phyloP scores from a whole-genome alignment of 83 land plant genomes.

The Larix sibirica region DNA sequence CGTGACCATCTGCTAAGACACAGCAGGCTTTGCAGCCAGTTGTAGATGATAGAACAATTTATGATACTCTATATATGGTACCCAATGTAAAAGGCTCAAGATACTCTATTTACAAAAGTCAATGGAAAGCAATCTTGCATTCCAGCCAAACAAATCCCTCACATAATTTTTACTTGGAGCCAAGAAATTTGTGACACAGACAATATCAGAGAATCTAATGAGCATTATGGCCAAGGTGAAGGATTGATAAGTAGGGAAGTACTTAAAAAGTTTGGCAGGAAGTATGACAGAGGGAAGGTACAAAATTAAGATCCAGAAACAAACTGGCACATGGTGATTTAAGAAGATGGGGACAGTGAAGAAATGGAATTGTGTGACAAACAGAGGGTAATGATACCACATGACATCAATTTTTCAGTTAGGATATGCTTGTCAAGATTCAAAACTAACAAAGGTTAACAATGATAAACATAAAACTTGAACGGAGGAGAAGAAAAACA shows the following conservation, averaged over 20 bases:
- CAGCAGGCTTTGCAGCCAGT: too few relatives aligned
- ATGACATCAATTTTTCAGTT: constrained; percentile 44
- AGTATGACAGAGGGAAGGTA: constrained; percentile 41
- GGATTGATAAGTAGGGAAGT: constrained; percentile 26
- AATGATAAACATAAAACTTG: too few relatives aligned
- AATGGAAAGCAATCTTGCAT: neutral
- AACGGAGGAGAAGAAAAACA: too few relatives aligned
- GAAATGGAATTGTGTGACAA: constrained; percentile 67
- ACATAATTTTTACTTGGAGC: neutral
- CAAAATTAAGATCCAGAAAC: constrained; percentile 41
- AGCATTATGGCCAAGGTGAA: constrained; percentile 33
- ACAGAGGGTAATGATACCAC: constrained; percentile 43
- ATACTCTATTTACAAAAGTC: too few relatives aligned
- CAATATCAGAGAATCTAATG: neutral
- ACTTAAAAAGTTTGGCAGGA: constrained; percentile 10
- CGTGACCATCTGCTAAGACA: too few relatives aligned
- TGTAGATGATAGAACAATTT: too few relatives aligned
- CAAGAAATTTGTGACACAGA: neutral
- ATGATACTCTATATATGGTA: too few relatives aligned
- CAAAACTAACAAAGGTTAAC: neutral
- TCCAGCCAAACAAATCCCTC: neutral
- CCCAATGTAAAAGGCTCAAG: too few relatives aligned
- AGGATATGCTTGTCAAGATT: constrained; percentile 19
- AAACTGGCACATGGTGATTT: constrained; percentile 61
- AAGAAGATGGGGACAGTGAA: constrained; percentile 69